Evolutionary conservation across 2,329 filamentous ascomycete species (phyloP).

Genomic region (Madurella fahalii): DNA sequence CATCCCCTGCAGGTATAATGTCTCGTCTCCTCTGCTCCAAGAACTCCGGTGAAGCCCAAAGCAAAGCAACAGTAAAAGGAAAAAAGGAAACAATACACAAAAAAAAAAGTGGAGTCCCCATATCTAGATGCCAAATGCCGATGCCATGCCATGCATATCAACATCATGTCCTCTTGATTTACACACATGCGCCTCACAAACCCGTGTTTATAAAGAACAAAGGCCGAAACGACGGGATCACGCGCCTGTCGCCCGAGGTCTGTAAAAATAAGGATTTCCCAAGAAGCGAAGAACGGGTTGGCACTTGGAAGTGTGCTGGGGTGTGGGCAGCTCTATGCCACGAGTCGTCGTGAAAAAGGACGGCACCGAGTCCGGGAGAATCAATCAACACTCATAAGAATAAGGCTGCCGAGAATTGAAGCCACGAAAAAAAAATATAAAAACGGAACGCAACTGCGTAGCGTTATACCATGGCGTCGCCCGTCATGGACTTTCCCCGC

Average conservation of each 20-base stretch:
- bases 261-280: conserved; percentile 20
- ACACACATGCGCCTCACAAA: conserved; percentile 38
- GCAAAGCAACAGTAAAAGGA: conserved; percentile 27
- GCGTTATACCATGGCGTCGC: conserved; percentile 43
- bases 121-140: conserved; percentile 47
- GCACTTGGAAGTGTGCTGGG: conserved; percentile 3
- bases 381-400: conserved; percentile 5
- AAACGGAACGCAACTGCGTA: background rate
- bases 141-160: conserved; percentile 48
- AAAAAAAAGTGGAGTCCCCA: conserved; percentile 31
- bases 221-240: conserved; percentile 21
- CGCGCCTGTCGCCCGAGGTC: conserved; percentile 14
- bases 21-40: conserved; percentile 35
- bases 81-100: conserved; percentile 29
- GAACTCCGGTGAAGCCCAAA: conserved; percentile 42
- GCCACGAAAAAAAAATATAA: too few relatives aligned
- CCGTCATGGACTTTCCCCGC: conserved; percentile 42
- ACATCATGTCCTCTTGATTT: conserved; percentile 48
- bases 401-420: conserved; percentile 6
- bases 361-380: conserved; percentile 12
- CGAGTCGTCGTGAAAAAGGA: conserved; percentile 1
- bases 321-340: background rate
- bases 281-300: conserved; percentile 25
- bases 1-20: conserved; percentile 31
- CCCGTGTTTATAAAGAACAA: conserved; percentile 28